phyloP scores from a whole-genome alignment of 208 protist species.

The Naegleria gruberi region DNA sequence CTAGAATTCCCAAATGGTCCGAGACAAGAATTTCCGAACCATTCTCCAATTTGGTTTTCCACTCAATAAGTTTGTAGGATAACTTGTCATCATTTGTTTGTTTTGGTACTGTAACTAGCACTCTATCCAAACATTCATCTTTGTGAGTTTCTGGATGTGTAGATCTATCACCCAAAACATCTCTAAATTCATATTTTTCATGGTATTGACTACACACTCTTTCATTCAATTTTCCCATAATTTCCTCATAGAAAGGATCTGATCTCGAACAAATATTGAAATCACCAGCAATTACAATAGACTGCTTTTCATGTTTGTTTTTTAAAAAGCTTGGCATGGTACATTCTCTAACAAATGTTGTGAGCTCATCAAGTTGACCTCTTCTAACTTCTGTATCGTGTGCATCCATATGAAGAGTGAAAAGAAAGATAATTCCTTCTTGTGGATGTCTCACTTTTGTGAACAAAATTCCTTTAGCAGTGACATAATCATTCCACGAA shows the following conservation, averaged over 20 bases:
- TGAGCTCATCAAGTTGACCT: neutral
- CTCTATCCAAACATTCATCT: neutral
- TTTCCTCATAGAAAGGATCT: neutral
- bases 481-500: neutral
- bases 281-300: neutral
- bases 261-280: neutral
- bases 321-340: neutral
- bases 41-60: too few species aligned
- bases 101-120: neutral
- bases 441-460: neutral
- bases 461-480: neutral
- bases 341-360: neutral
- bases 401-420: neutral
- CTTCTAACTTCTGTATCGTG: neutral
- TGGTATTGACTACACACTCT: neutral
- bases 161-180: neutral
- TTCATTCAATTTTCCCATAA: neutral
- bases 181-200: neutral
- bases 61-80: too few species aligned
- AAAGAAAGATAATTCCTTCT: neutral
- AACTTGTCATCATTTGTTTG: neutral
- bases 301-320: neutral
- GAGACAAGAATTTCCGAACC: too few species aligned
- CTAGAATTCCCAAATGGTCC: too few species aligned
- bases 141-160: neutral